These are phyloP conservation scores for Tuber magnatum DNA, from an alignment of 495 filamentous ascomycete species.

Conservation along the genomic window DNA sequence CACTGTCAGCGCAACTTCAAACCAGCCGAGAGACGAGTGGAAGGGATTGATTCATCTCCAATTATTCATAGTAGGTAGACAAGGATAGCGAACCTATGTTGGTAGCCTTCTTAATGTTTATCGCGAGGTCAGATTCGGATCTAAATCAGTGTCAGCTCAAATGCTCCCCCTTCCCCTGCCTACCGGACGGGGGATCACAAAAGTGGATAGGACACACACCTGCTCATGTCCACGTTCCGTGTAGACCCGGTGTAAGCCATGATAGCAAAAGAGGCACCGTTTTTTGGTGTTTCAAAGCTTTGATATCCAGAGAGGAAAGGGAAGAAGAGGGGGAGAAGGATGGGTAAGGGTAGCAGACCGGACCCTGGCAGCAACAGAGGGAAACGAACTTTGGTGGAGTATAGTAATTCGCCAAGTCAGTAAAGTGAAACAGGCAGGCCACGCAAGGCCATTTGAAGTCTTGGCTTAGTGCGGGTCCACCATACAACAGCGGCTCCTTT, in stretches of 20 bases:
- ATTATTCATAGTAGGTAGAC: constrained; percentile 6
- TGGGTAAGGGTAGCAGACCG: background rate
- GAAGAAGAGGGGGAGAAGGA: background rate
- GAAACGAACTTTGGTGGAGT: background rate
- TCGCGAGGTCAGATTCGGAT: constrained; percentile 84
- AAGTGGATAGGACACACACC: constrained; percentile 42
- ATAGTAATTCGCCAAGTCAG: constrained; percentile 4
- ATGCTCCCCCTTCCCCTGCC: background rate
- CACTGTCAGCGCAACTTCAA: constrained; percentile 17
- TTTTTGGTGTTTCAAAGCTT: background rate
- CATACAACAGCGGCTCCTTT: background rate
- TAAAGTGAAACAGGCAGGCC: background rate
- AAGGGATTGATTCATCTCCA: background rate
- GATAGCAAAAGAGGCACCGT: constrained; percentile 6
- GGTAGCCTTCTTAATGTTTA: constrained; percentile 95
- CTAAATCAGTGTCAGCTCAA: constrained; percentile 45
- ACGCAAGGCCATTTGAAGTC: background rate
- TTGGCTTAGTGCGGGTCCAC: background rate
- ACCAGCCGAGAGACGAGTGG: background rate
- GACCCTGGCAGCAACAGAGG: background rate
- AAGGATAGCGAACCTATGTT: constrained; percentile 57
- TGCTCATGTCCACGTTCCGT: constrained; percentile 55
- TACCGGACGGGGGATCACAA: constrained; percentile 5
- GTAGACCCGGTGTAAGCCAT: constrained; percentile 43
- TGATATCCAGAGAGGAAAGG: background rate